Evolutionary conservation across 345 rosid species (phyloP).

Genomic region (Clausena lansium): DNA sequence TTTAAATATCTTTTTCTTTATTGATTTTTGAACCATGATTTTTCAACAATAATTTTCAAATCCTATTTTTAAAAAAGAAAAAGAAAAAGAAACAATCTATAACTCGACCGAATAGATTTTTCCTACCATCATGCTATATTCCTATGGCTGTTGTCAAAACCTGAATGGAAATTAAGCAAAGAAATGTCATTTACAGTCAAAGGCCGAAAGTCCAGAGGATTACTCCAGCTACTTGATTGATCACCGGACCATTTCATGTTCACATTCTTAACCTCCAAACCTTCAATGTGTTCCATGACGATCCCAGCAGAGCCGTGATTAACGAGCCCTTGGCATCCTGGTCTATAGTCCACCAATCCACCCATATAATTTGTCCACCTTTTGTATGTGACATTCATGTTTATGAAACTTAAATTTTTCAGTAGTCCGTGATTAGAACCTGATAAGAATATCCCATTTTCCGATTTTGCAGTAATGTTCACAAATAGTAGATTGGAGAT

Average conservation of each 20-base stretch:
- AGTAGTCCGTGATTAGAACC: constrained; percentile 68
- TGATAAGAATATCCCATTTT: constrained; percentile 80
- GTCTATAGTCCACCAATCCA: constrained; percentile 82
- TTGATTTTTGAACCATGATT: neutral
- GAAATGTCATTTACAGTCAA: constrained; percentile 72
- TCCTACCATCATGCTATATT: neutral
- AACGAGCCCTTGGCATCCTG: constrained; percentile 83
- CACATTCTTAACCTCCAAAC: constrained; percentile 71
- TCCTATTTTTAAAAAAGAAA: neutral
- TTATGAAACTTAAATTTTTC: constrained; percentile 59
- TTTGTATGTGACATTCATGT: constrained; percentile 55
- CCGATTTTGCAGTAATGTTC: constrained; percentile 68
- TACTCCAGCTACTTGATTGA: constrained; percentile 49
- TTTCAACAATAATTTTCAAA: neutral
- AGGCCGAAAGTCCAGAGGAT: constrained; percentile 80
- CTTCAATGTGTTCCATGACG: constrained; percentile 83
- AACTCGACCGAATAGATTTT: neutral
- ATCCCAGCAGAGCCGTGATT: constrained; percentile 74
- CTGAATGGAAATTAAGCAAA: constrained; percentile 63
- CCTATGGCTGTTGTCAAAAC: constrained; percentile 26
- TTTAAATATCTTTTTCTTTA: no score
- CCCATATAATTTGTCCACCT: constrained; percentile 70
- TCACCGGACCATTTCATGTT: constrained; percentile 63
- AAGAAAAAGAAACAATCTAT: neutral
- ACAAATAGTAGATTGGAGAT: constrained; percentile 63